phyloP scores from a whole-genome alignment of 257 asterid genomes.

The Nicotiana tabacum region DNA sequence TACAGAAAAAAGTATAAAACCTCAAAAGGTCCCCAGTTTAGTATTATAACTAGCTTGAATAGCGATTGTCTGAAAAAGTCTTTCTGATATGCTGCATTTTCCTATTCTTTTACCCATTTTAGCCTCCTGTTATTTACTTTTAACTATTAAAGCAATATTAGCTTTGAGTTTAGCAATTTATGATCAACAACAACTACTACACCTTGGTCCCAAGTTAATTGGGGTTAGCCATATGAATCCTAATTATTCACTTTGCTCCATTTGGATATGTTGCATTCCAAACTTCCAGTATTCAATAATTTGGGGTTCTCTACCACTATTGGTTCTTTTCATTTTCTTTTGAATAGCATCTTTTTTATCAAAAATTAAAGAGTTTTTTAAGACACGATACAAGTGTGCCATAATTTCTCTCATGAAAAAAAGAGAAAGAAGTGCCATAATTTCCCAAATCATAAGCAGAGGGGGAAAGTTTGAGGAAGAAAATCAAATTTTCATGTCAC shows the following conservation, averaged over 20 bases:
- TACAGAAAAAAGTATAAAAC: background rate
- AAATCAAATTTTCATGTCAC: background rate
- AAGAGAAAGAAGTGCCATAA: background rate
- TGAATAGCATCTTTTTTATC: background rate
- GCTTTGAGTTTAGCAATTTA: background rate
- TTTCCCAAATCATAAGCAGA: background rate
- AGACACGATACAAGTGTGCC: background rate
- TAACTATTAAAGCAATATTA: background rate
- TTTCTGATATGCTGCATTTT: background rate
- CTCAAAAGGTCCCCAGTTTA: background rate
- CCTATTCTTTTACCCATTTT: background rate
- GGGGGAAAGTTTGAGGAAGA: background rate
- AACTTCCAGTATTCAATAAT: background rate
- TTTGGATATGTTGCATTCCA: background rate
- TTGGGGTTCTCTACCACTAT: background rate
- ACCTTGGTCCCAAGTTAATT: background rate
- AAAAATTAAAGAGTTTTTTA: background rate
- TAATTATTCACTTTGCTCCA: background rate
- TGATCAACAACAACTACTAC: background rate
- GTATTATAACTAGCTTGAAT: background rate
- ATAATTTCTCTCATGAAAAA: background rate
- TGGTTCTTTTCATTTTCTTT: background rate
- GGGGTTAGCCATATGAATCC: background rate
- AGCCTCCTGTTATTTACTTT: background rate
- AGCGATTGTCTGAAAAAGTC: background rate